These are phyloP conservation scores for Gonium pectorale DNA, from an alignment of 139 green algal genomes.

Conservation along the genomic window DNA sequence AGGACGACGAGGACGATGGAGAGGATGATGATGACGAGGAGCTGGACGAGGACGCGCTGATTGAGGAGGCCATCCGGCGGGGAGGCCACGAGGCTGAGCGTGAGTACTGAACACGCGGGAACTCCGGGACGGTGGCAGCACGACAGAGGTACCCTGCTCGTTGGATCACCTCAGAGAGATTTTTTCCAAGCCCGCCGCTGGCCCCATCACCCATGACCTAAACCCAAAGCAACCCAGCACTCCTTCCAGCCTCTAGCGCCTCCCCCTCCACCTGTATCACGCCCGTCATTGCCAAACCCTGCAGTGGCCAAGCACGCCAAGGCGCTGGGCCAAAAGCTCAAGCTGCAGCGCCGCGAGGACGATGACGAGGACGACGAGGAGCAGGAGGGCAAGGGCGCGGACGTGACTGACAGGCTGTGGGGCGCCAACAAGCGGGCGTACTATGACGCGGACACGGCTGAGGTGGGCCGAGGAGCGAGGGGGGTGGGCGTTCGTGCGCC, in stretches of 20 bases:
- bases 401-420: conserved; percentile 62
- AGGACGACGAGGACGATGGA: conserved; percentile 53
- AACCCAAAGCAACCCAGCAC: background rate
- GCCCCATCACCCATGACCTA: background rate
- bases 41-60: conserved; percentile 52
- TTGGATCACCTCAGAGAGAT: no score
- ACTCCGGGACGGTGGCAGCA: background rate
- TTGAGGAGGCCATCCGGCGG: conserved; percentile 42
- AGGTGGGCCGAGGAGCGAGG: background rate
- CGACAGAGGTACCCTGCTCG: background rate
- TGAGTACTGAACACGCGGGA: conserved; percentile 20
- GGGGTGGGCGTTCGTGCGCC: no score
- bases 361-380: conserved; percentile 66
- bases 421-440: conserved; percentile 80
- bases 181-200: background rate
- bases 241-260: background rate
- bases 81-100: conserved; percentile 52
- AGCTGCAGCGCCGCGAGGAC: conserved; percentile 66
- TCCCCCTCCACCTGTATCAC: background rate
- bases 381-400: conserved; percentile 53
- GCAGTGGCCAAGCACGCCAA: conserved; percentile 82
- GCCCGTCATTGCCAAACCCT: background rate
- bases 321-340: conserved; percentile 72
- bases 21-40: conserved; percentile 62
- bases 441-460: conserved; percentile 73